These are phyloP conservation scores for Exophiala sideris DNA, from an alignment of 2,329 filamentous ascomycete species.

Conservation along the genomic window DNA sequence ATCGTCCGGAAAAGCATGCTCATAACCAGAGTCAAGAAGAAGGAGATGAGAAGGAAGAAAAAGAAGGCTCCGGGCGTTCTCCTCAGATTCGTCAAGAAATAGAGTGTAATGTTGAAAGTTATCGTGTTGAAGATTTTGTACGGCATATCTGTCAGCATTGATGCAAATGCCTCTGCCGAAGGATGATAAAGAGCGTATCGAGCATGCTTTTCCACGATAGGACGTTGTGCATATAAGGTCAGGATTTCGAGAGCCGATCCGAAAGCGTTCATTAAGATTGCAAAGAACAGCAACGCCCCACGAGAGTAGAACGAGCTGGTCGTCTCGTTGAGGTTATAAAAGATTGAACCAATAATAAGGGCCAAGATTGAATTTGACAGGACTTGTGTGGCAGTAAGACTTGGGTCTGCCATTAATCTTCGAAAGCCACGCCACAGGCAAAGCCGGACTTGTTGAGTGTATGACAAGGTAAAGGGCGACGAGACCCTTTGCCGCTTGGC, in stretches of 20 bases:
- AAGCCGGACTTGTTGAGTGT: constrained; percentile 54
- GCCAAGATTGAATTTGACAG: constrained; percentile 56
- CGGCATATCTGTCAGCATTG: constrained; percentile 81
- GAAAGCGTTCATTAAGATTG: constrained; percentile 61
- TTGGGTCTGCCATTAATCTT: constrained; percentile 63
- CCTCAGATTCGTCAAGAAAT: constrained; percentile 82
- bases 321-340: constrained; percentile 60
- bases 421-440: constrained; percentile 61
- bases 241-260: constrained; percentile 63
- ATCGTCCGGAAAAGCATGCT: constrained; percentile 58
- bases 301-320: constrained; percentile 63
- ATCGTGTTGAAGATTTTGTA: constrained; percentile 75
- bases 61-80: constrained; percentile 76
- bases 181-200: constrained; percentile 88
- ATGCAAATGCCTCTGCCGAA: constrained; percentile 80
- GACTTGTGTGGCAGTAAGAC: constrained; percentile 63
- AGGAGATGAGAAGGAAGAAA: constrained; percentile 72
- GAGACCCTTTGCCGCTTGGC: constrained; percentile 44
- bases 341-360: constrained; percentile 63
- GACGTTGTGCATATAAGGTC: constrained; percentile 83
- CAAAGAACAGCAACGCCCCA: constrained; percentile 62
- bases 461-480: constrained; percentile 57
- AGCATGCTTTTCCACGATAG: constrained; percentile 86
- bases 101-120: constrained; percentile 74
- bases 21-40: constrained; percentile 57